Evolutionary conservation across 495 filamentous ascomycete species (phyloP).

Genomic region (Parachaetomium inaequale): DNA sequence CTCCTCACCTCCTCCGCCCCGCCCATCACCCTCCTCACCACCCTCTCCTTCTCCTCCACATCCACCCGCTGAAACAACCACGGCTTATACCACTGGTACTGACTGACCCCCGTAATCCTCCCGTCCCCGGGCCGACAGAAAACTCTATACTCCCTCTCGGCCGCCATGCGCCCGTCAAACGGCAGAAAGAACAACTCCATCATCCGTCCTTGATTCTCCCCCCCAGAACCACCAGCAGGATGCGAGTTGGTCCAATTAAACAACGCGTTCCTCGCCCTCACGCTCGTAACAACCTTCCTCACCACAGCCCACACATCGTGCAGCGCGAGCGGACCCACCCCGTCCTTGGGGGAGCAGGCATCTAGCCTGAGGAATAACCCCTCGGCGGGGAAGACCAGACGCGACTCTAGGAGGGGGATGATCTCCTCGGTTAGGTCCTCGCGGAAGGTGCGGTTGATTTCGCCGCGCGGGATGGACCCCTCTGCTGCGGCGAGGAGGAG

Average conservation of each 20-base stretch:
- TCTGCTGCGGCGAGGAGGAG: conserved; percentile 19
- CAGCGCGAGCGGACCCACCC: conserved; percentile 15
- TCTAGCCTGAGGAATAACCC: conserved; percentile 34
- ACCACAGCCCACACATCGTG: background rate
- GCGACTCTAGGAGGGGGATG: conserved; percentile 4
- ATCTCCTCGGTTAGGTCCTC: background rate
- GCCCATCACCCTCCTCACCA: conserved; percentile 14
- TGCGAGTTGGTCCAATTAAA: too few relatives aligned
- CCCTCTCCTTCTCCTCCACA: conserved; percentile 4
- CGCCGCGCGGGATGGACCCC: conserved; percentile 18
- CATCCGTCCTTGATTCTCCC: background rate
- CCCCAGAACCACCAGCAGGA: background rate
- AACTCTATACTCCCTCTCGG: conserved; percentile 32
- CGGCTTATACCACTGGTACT: conserved; percentile 3
- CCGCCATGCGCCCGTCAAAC: conserved; percentile 30
- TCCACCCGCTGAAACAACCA: conserved; percentile 27
- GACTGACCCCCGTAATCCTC: background rate
- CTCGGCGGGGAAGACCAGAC: conserved; percentile 21
- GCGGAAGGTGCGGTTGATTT: conserved; percentile 18
- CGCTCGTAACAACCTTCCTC: background rate
- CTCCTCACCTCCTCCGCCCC: conserved; percentile 11
- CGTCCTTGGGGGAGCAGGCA: conserved; percentile 36
- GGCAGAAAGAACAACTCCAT: conserved; percentile 31
- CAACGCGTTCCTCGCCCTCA: background rate
- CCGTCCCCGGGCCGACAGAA: conserved; percentile 29